phyloP scores from a whole-genome alignment of 164 flowering plant species.

The Magnolia sinica region DNA sequence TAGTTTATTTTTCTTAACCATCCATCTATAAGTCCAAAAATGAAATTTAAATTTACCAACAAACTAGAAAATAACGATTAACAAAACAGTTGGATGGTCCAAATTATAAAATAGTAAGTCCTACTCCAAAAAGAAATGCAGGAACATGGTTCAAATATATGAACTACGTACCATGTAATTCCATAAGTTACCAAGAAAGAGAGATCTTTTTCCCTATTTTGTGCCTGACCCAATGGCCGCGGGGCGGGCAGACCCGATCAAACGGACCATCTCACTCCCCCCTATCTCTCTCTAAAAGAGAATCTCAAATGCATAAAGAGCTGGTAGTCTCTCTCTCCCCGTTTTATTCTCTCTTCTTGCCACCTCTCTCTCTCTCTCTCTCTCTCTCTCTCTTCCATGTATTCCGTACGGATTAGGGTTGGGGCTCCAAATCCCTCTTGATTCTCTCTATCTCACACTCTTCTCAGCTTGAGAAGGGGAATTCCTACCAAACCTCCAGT shows the following conservation, averaged over 20 bases:
- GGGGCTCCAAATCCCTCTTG: neutral
- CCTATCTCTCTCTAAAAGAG: neutral
- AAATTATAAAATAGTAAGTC: no score
- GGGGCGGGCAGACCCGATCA: neutral
- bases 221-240: neutral
- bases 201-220: no score
- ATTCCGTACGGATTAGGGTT: neutral
- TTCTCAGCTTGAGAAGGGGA: neutral
- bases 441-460: neutral
- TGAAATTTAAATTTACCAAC: no score
- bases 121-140: no score
- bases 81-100: no score
- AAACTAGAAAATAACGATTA: no score
- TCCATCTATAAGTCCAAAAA: no score
- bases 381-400: neutral
- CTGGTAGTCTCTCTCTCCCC: constrained; percentile 5
- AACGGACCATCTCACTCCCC: neutral
- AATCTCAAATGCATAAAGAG: neutral
- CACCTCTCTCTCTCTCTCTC: neutral
- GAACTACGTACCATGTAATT: no score
- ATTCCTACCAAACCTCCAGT: no score
- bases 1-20: no score
- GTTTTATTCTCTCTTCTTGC: neutral
- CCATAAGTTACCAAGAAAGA: no score
- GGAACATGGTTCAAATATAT: no score